Conservation (phyloP, 768 basidiomycete species). For the Multifurca ochricompacta region DNA sequence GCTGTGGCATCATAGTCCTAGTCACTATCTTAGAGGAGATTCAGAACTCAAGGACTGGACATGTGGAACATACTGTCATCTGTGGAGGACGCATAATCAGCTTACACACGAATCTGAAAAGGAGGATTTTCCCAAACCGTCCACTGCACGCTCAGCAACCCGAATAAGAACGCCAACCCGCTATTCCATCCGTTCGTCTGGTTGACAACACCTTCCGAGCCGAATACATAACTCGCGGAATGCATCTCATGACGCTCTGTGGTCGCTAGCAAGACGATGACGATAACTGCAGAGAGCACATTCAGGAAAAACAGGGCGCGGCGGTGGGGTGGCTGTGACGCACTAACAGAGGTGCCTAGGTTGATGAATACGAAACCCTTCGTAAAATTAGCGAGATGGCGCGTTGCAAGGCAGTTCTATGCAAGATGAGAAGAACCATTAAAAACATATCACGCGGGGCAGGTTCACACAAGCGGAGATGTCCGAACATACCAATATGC, state of each 20-base stretch:
- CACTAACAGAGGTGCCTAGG: conserved; percentile 66
- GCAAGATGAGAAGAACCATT: background rate
- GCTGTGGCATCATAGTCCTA: conserved; percentile 78
- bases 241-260: conserved; percentile 76
- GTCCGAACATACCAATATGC: conserved; percentile 43
- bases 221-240: conserved; percentile 71
- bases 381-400: conserved; percentile 66
- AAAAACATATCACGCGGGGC: background rate
- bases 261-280: conserved; percentile 73
- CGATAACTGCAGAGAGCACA: conserved; percentile 50
- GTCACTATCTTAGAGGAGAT: conserved; percentile 8
- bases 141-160: conserved; percentile 82
- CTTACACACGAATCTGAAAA: background rate
- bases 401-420: conserved; percentile 66
- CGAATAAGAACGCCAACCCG: conserved; percentile 79
- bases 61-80: conserved; percentile 45
- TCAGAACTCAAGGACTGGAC: background rate
- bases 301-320: background rate
- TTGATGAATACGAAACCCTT: conserved; percentile 81
- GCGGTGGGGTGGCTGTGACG: conserved; percentile 21
- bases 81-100: conserved; percentile 23
- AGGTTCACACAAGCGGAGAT: background rate
- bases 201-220: conserved; percentile 64
- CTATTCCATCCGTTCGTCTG: conserved; percentile 72
- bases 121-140: conserved; percentile 44